Base-by-base conservation (phyloP, 495 filamentous ascomycete genomes). In the Penicillium ochrochloron region DNA sequence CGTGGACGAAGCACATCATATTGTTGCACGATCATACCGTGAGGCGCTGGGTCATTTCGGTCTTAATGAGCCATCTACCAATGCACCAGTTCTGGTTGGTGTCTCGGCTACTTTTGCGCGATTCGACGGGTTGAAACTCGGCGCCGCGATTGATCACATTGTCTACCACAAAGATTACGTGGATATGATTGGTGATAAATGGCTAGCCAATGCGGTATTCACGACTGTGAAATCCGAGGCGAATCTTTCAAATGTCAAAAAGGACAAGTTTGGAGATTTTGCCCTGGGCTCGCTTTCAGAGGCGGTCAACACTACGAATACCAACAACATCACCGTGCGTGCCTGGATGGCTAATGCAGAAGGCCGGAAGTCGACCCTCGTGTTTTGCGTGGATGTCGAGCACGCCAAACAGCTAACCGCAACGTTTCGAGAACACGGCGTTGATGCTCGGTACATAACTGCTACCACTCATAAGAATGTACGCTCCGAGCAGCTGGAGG, bases 1-100 rank as follows among this genome's bases (percentile, higher is more conserved):
- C 15, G 94, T 99, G 8, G 95, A 99, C 68, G 95, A 99, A 73
- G 94, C 93, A n/a, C 95, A 99, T 77, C 95, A 98, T 76, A 97
- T 98, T 55, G 94, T 97, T 35, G 90, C 94, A 6, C 80, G 84
- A 9, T 84, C 85, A 37, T 99, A 97, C 71, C 79, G 94, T 63
- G 82, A 79, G 33, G 83, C 85, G 2, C 75, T 99, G 60, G 77
- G 81, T 2, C 84, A 99, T 75, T 93, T 99, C 73, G 86, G 88
- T 0, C 82, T 97, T 44, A 73, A 83, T 39, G 72, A 84, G 48
- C 83, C 76, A 71, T 66, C 72, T 5, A 33, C 78, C 0, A 67
- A 82, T 44, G 85, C 86, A 5, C 92, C 93, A 17, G 82, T 88
- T 17, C 80, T 98, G 8, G 90, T 99, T 12, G 95, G 95, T 5